Percentiles rank a stretch among this genome's conserved stretches.
phyloP scores from a whole-genome alignment of 148 eudicot species.

The Cornus suecica region DNA sequence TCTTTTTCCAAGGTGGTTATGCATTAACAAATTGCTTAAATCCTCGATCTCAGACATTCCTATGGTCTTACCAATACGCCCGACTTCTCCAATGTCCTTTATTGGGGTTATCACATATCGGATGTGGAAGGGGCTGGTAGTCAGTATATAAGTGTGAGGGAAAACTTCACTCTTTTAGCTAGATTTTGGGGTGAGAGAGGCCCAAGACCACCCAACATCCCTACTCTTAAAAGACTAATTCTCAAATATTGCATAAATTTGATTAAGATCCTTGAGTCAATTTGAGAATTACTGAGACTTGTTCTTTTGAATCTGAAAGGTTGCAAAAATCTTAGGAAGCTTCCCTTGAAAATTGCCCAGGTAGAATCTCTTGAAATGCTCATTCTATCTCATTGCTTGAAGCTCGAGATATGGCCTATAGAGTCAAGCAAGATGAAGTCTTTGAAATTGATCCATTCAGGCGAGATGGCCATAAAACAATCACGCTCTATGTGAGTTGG shows the following conservation, averaged over 20 bases:
- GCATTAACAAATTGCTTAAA: background rate
- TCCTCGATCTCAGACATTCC: slow-evolving; percentile 8
- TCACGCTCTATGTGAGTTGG: too few species aligned
- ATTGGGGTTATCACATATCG: too few species aligned
- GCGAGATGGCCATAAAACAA: background rate
- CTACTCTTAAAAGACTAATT: slow-evolving; percentile 3
- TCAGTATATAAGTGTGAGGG: too few species aligned
- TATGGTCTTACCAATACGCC: background rate
- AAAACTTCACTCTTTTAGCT: too few species aligned
- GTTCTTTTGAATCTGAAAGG: too few species aligned
- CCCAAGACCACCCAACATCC: too few species aligned
- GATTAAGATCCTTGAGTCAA: background rate
- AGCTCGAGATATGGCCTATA: background rate
- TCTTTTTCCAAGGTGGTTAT: too few species aligned
- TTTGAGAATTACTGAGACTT: too few species aligned
- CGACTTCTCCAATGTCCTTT: background rate
- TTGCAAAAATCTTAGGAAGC: background rate
- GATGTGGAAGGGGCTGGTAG: too few species aligned
- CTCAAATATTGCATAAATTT: background rate
- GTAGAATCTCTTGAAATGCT: background rate
- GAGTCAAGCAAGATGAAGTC: background rate
- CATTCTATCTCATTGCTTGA: background rate
- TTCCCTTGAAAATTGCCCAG: background rate
- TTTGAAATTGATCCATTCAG: background rate
- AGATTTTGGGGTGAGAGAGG: too few species aligned